phyloP scores from a whole-genome alignment of 257 asterid genomes.

The Datura wrightii region DNA sequence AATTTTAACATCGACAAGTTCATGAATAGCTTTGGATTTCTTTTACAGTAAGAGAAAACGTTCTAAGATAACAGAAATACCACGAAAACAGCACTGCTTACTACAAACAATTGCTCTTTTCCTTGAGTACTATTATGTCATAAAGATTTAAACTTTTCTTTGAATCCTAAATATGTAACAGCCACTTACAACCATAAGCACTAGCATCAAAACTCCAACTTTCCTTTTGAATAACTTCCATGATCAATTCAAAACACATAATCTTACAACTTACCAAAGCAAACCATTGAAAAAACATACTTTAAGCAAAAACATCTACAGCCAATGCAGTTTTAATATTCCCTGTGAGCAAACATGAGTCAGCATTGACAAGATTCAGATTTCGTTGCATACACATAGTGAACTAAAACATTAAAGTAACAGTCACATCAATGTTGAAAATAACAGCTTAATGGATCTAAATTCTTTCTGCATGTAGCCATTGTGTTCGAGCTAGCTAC shows the following conservation, averaged over 20 bases:
- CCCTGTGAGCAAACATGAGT: neutral
- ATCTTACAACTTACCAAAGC: neutral
- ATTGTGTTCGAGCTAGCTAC: neutral
- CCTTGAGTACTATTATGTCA: neutral
- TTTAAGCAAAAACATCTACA: neutral
- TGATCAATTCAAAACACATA: neutral
- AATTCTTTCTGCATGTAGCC: neutral
- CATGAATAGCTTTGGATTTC: neutral
- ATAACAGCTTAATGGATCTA: neutral
- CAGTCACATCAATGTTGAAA: neutral
- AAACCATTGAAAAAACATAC: neutral
- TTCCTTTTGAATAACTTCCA: neutral
- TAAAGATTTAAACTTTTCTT: neutral
- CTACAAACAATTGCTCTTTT: neutral
- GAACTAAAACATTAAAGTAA: neutral
- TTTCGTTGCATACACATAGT: neutral
- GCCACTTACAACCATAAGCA: neutral
- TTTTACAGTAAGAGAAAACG: neutral
- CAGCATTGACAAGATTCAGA: neutral
- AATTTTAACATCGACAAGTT: neutral
- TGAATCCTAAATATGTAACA: neutral
- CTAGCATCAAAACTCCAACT: neutral
- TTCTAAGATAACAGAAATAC: neutral
- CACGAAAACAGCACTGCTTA: neutral
- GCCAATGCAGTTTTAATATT: neutral